phyloP scores from a whole-genome alignment of 2,329 filamentous ascomycete genomes.

The Cladosporium sp. region DNA sequence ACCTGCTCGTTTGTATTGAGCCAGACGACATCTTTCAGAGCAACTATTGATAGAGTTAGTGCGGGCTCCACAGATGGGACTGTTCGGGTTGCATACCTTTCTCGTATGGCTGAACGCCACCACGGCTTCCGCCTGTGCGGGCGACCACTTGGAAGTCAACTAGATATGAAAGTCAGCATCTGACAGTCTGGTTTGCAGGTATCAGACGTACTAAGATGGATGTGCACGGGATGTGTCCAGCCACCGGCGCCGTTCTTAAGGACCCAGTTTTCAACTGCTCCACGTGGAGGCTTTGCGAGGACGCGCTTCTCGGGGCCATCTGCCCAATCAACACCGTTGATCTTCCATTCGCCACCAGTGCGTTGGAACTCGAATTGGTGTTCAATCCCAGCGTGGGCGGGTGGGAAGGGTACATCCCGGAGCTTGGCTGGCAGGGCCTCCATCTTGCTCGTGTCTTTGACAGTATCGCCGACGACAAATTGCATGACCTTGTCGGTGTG shows the following conservation, averaged over 20 bases:
- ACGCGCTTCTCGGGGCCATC: slow-evolving; percentile 32
- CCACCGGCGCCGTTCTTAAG: slow-evolving; percentile 43
- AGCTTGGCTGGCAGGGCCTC: slow-evolving; percentile 35
- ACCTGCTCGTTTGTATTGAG: slow-evolving; percentile 49
- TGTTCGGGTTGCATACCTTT: slow-evolving; percentile 14
- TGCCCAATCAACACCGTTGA: slow-evolving; percentile 45
- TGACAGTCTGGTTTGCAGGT: slow-evolving; percentile 37
- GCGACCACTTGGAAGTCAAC: slow-evolving; percentile 55
- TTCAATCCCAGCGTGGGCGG: slow-evolving; percentile 33
- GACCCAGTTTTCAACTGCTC: slow-evolving; percentile 34
- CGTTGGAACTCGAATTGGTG: slow-evolving; percentile 45
- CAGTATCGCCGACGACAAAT: slow-evolving; percentile 46
- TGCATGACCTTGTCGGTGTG: slow-evolving; percentile 44
- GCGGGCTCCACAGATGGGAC: neutral
- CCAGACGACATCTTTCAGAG: slow-evolving; percentile 58
- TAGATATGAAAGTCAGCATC: slow-evolving; percentile 46
- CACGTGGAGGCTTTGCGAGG: slow-evolving; percentile 30
- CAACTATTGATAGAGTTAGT: slow-evolving; percentile 30
- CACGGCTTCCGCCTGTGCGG: slow-evolving; percentile 43
- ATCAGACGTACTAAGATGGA: slow-evolving; percentile 42
- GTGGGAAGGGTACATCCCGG: slow-evolving; percentile 31
- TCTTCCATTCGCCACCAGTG: slow-evolving; percentile 44
- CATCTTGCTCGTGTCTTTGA: slow-evolving; percentile 15
- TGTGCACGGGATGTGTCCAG: slow-evolving; percentile 34
- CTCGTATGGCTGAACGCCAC: slow-evolving; percentile 50